Percentiles rank a stretch among this genome's conserved stretches.
Conservation (phyloP, 2,329 filamentous ascomycete genomes). For the Cladosporium sp. region DNA sequence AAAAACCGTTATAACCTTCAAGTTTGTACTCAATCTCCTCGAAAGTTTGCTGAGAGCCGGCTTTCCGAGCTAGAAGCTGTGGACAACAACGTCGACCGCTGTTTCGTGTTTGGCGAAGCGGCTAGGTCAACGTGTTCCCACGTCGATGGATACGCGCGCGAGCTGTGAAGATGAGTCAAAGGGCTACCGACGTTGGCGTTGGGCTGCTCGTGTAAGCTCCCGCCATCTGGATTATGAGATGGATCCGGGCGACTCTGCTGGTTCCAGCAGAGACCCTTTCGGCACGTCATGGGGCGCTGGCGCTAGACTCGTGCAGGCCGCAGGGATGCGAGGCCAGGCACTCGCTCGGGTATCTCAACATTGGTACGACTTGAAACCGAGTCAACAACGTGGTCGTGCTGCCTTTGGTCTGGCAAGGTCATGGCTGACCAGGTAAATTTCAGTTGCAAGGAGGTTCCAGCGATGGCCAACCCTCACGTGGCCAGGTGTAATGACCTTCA, state of each 20-base stretch:
- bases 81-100: background rate
- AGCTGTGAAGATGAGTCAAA: conserved; percentile 11
- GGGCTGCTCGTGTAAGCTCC: conserved; percentile 6
- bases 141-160: background rate
- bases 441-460: background rate
- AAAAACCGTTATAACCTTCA: background rate
- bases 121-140: background rate
- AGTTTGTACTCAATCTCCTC: background rate
- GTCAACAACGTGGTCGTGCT: background rate
- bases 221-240: conserved; percentile 9
- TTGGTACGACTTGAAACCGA: background rate
- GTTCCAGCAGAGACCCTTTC: conserved; percentile 11
- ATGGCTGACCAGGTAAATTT: background rate
- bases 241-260: conserved; percentile 11
- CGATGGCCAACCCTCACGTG: background rate
- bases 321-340: conserved; percentile 11
- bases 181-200: conserved; percentile 1
- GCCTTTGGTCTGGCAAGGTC: background rate
- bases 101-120: background rate
- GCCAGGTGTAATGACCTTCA: background rate
- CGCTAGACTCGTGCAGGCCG: conserved; percentile 12
- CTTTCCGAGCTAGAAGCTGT: background rate
- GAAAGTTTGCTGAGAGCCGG: background rate
- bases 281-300: conserved; percentile 12
- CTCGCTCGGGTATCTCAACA: conserved; percentile 6